These are phyloP conservation scores for Hortiboletus flavorubellus DNA, from an alignment of 768 basidiomycete genomes.

Conservation along the genomic window DNA sequence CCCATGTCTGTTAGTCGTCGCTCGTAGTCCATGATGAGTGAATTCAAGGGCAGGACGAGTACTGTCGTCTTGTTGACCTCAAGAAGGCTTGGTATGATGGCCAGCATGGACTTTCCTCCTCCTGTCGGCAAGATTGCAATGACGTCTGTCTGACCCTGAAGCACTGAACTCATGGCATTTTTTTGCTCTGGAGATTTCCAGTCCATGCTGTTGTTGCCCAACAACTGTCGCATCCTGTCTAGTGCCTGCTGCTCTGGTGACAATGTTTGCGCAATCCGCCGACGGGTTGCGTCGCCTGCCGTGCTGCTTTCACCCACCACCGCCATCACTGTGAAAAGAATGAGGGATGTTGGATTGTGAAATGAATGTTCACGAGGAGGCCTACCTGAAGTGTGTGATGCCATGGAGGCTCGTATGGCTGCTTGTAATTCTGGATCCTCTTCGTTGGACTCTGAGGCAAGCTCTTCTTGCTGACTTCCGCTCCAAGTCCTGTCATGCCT, in stretches of 20 bases:
- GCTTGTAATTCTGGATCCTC: no score
- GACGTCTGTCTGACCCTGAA: background rate
- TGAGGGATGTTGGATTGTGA: no score
- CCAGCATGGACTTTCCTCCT: conserved; percentile 1
- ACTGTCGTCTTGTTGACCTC: background rate
- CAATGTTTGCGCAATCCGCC: no score
- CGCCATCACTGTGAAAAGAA: no score
- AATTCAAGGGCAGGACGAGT: background rate
- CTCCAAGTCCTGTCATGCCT: no score
- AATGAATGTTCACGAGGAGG: no score
- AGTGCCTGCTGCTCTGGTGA: no score
- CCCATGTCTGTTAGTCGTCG: background rate
- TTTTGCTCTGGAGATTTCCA: background rate
- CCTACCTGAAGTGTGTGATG: no score
- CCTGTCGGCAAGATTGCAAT: background rate
- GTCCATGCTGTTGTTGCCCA: fast-evolving
- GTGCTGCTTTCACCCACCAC: background rate
- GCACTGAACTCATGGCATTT: background rate
- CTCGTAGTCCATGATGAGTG: background rate
- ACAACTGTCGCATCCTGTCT: background rate
- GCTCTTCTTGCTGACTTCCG: no score
- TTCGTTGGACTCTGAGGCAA: no score
- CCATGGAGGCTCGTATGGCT: no score
- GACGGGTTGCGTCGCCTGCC: background rate
- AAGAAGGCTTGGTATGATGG: background rate